Conservation (phyloP, 805 yeast species). For the Wickerhamia fluorescens region DNA sequence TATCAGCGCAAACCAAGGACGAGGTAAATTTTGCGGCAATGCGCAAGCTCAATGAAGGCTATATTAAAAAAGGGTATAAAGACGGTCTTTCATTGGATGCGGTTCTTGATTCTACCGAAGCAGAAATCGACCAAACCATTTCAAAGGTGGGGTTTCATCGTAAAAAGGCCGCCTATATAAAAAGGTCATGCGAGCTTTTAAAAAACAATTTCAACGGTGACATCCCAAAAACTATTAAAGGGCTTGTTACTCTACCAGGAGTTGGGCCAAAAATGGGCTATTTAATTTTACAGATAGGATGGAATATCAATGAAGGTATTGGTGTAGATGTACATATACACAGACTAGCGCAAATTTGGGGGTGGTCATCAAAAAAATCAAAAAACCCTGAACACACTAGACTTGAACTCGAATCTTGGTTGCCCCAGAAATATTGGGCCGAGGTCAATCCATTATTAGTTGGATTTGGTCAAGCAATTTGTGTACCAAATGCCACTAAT, state of each 20-base stretch:
- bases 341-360: conserved; percentile 71
- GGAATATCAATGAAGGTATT: conserved; percentile 74
- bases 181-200: conserved; percentile 50
- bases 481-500: conserved; percentile 61
- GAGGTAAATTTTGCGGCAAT: conserved; percentile 75
- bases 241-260: conserved; percentile 69
- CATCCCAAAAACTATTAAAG: conserved; percentile 64
- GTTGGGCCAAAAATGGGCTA: conserved; percentile 96
- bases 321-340: conserved; percentile 93
- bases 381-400: conserved; percentile 75
- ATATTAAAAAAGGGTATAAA: conserved; percentile 28
- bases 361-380: conserved; percentile 52
- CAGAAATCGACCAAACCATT: conserved; percentile 58
- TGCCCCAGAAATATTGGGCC: conserved; percentile 68
- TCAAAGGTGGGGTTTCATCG: conserved; percentile 81
- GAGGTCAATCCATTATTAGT: conserved; percentile 83
- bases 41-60: conserved; percentile 45
- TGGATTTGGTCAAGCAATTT: conserved; percentile 89
- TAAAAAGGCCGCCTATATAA: conserved; percentile 67
- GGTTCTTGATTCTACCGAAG: conserved; percentile 42
- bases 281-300: conserved; percentile 71
- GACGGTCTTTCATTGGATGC: conserved; percentile 57
- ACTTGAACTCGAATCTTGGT: conserved; percentile 60
- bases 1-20: conserved; percentile 89
- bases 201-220: conserved; percentile 50